Percentiles rank a stretch among this genome's conserved stretches.
Conservation (phyloP, 106 monocot species). For the Narthecium ossifragum region DNA sequence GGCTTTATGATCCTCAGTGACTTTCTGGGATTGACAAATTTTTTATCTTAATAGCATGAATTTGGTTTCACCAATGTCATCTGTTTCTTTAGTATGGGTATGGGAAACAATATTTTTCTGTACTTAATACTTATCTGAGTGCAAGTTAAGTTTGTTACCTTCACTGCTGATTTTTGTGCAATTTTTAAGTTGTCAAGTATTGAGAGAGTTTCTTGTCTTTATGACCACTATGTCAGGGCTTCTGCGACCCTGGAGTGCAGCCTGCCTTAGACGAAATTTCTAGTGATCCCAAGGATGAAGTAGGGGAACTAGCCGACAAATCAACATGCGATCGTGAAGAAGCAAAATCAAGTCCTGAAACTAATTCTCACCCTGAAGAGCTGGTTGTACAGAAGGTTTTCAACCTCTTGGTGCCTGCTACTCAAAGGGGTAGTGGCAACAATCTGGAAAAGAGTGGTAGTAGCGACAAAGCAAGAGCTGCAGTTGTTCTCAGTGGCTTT, state of each 20-base stretch:
- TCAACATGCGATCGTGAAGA: constrained; percentile 8
- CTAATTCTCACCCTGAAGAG: constrained; percentile 2
- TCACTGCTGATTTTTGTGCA: too few species aligned
- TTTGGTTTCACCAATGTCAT: too few species aligned
- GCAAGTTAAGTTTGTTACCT: too few species aligned
- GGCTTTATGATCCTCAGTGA: too few species aligned
- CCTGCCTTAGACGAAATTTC: constrained; percentile 6
- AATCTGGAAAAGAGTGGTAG: constrained; percentile 5
- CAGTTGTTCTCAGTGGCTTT: constrained; percentile 8
- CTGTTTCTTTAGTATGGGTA: too few species aligned
- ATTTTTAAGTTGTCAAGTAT: too few species aligned
- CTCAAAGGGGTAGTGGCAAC: neutral
- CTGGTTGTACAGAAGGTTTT: neutral
- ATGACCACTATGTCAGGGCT: too few species aligned
- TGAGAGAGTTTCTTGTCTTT: too few species aligned
- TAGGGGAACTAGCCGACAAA: neutral
- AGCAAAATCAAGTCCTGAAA: constrained; percentile 9
- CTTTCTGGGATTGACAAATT: too few species aligned
- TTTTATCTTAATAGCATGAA: too few species aligned
- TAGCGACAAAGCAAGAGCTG: constrained; percentile 9
- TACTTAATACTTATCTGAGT: too few species aligned
- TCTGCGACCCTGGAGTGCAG: neutral
- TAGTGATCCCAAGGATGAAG: constrained; percentile 13
- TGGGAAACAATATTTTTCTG: too few species aligned
- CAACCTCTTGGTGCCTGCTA: neutral